Evolutionary conservation across 75 land plant genomes (phyloP).

Genomic region (Pinus taeda): DNA sequence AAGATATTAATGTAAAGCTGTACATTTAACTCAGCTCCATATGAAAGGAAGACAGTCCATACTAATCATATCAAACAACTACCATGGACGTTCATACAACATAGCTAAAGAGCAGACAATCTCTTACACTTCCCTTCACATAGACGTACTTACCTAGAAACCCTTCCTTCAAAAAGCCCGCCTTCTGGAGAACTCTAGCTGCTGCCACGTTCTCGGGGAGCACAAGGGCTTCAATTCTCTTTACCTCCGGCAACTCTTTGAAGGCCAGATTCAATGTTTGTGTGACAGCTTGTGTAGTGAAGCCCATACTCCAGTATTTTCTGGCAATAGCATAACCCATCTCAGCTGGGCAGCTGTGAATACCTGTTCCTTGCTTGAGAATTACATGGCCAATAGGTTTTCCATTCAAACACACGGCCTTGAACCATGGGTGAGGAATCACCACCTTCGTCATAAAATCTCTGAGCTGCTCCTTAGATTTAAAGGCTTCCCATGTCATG

Average conservation of each 20-base stretch:
- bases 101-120: background rate
- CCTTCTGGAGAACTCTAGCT: slow-evolving; percentile 50
- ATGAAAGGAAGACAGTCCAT: no score
- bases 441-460: slow-evolving; percentile 12
- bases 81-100: background rate
- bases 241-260: slow-evolving; percentile 19
- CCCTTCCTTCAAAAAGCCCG: slow-evolving; percentile 46
- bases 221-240: slow-evolving; percentile 48
- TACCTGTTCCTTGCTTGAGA: background rate
- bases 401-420: slow-evolving; percentile 40
- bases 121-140: slow-evolving; percentile 17
- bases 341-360: background rate
- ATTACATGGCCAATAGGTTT: background rate
- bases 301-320: background rate
- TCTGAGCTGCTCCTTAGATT: slow-evolving; percentile 28
- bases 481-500: slow-evolving; percentile 31
- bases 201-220: slow-evolving; percentile 35
- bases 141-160: slow-evolving; percentile 23
- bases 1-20: no score
- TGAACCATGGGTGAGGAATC: slow-evolving; percentile 48
- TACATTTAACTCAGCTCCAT: no score
- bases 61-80: no score
- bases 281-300: slow-evolving; percentile 44
- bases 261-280: slow-evolving; percentile 26
- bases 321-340: background rate